Evolutionary conservation across 345 rosid genomes (phyloP).

Genomic region (Lumnitzera racemosa): DNA sequence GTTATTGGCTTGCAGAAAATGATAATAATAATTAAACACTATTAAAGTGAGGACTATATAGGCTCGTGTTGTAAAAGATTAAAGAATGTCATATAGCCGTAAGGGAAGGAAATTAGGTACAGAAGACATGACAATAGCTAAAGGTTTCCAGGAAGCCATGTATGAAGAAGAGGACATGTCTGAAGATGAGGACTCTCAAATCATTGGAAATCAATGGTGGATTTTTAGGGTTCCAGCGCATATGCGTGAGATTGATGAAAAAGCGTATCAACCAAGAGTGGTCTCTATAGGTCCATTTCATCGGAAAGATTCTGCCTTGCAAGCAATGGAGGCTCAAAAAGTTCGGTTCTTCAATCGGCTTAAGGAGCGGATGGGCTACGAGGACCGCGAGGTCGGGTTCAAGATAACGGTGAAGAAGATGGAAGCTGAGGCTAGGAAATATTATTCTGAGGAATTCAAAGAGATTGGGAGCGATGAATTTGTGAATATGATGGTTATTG

Average conservation of each 20-base stretch:
- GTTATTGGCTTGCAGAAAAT: no score
- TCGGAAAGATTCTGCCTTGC: not conserved
- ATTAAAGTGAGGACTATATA: no score
- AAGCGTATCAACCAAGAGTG: slow-evolving; percentile 8
- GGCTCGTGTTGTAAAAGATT: not conserved
- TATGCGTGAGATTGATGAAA: slow-evolving; percentile 6
- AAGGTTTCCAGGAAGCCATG: not conserved
- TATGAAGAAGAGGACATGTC: not conserved
- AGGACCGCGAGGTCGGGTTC: not conserved
- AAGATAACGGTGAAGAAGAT: not conserved
- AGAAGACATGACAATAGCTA: not conserved
- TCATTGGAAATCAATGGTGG: slow-evolving; percentile 4
- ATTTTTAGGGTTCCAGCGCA: slow-evolving; percentile 9
- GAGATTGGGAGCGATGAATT: not conserved
- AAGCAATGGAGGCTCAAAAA: slow-evolving; percentile 10
- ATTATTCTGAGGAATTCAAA: slow-evolving; percentile 6
- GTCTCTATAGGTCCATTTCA: slow-evolving; percentile 12
- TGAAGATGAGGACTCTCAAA: not conserved
- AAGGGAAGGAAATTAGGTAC: slow-evolving; percentile 1
- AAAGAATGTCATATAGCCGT: not conserved
- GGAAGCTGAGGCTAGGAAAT: not conserved
- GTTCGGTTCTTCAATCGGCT: slow-evolving; percentile 4
- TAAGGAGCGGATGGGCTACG: not conserved
- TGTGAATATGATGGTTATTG: slow-evolving; percentile 10
- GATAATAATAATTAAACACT: no score